Base-by-base conservation (phyloP, 345 rosid species). In the Eucalyptus guilfoylei region DNA sequence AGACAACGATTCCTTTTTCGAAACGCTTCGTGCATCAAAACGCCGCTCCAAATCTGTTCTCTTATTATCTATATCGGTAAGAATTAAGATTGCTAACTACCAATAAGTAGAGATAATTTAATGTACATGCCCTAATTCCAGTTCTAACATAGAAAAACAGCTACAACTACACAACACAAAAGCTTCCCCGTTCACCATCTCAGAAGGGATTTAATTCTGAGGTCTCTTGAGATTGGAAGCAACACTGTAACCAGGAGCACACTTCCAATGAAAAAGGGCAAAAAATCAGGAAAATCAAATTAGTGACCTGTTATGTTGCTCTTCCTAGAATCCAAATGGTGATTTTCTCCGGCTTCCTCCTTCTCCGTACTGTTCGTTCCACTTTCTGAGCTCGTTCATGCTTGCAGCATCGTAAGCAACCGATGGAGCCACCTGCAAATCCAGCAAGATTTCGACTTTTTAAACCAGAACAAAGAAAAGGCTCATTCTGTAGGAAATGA, bases 331-430 rank as follows among this genome's bases (percentile, higher is more conserved):
- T 45, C 99, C 99, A 58, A 98, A 97, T 11, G 97, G 98, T 32
- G 99, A 94, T 89, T 94, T 96, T 81, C 93, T 93, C 93, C 99
- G 93, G 93, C 94, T 96, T 62, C 99, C 99, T 30, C 97, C 99
- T 92, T 97, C 99, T 76, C 99, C 99, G 32, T 98, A 98, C 72
- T 97, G 99, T 88, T 98, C 99, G 42, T 98, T 98, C 99, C 99
- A 98, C 93, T 98, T 98, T 91, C 99, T 93, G 87, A 98, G 91
- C 91, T 97, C 99, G 85, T 97, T 96, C 99, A 98, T 98, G 91
- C 96, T 96, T 5, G 98, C 88, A 6, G 99, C 98, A 86, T 97
- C 99, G 14, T 92, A 95, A 4, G 99, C 94, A 60, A 98, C 97
- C 1, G 99, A 98, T 5, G 99, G 99, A 40, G 99, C 99, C 37